Evolutionary conservation across 2,329 filamentous ascomycete genomes (phyloP).

Genomic region (Aspergillus pseudoviridinutans): DNA sequence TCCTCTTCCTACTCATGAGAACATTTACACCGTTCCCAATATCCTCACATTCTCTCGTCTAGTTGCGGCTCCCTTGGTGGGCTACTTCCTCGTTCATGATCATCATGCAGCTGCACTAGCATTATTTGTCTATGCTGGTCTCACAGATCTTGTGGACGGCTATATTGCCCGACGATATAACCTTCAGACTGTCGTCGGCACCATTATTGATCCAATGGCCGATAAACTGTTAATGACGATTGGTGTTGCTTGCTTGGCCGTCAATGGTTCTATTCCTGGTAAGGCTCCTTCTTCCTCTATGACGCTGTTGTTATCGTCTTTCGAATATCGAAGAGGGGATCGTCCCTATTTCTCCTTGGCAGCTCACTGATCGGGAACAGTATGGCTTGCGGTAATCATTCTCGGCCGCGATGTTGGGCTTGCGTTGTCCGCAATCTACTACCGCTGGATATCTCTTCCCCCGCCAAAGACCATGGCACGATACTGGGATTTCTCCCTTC

Average conservation of each 20-base stretch:
- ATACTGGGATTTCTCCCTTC: constrained; percentile 97
- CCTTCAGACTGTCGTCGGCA: constrained; percentile 87
- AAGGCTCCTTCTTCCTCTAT: constrained; percentile 28
- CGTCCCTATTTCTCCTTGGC: neutral
- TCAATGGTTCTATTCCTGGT: constrained; percentile 78
- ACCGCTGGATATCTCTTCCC: constrained; percentile 89
- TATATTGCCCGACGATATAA: constrained; percentile 89
- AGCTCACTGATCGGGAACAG: constrained; percentile 39
- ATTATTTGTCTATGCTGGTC: constrained; percentile 86
- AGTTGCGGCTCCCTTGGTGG: constrained; percentile 74
- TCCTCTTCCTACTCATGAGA: constrained; percentile 59
- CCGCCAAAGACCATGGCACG: constrained; percentile 85
- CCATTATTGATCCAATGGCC: constrained; percentile 92
- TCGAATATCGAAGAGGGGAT: neutral
- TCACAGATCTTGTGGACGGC: constrained; percentile 89
- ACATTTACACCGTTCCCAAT: constrained; percentile 97
- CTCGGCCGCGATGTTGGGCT: constrained; percentile 83
- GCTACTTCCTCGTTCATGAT: constrained; percentile 83
- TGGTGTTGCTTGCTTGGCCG: constrained; percentile 76
- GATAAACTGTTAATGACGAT: constrained; percentile 97
- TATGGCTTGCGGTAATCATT: constrained; percentile 86
- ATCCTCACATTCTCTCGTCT: constrained; percentile 84
- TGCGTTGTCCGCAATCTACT: constrained; percentile 84
- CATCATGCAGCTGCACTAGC: constrained; percentile 73
- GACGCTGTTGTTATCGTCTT: constrained; percentile 1